Base-by-base conservation (phyloP, 345 rosid genomes). In the Rhodamnia argentea region DNA sequence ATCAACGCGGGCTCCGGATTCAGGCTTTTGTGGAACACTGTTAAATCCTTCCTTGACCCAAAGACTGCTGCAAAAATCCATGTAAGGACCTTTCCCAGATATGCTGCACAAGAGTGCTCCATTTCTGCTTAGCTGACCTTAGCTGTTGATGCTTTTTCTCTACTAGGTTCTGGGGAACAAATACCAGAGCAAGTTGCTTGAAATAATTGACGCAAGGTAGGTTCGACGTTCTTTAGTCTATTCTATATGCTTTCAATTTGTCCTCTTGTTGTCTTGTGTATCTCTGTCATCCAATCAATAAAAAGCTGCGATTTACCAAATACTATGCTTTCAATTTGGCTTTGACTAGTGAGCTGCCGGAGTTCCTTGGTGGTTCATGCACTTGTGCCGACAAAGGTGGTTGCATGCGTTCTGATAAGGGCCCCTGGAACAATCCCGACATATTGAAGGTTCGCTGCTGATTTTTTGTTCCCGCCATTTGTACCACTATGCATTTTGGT, bases 1-100 rank as follows among this genome's bases (percentile, higher is more conserved):
- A 95, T 96, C 85, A 96, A 97, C 92, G 99, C 98, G 6, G 99
- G 99, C 60, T 53, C 98, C 51, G 98, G 98, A 90, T 97, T 97
- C 90, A 90, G 98, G 90, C 94, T 97, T 86, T 89, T 97, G 54
- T 97, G 99, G 99, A 95, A 89, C 85, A 91, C 98, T 0, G 90
- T 96, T 8, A 97, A 96, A 87, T 85, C 89, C 13, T 95, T 97
- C 90, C 94, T 97, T 70, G 99, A 97, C 84, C 96, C 99, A 53
- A 97, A 94, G 88, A 97, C 99, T 51, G 90, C 98, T 47, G 87
- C 96, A 83, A 97, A 97, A 90, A 95, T 97, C 91, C 94, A 96
- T 90, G 99, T 94, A 91, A 88, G 88, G 58, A 70, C 84, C 82
- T 56, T 4, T 52, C 84, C 29, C 50, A 23, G 78, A 70, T 32